Evolutionary conservation across 2,329 filamentous ascomycete species (phyloP), one percentile per base, ranked within the genome.

Genomic region (Ophiostoma sp.): DNA sequence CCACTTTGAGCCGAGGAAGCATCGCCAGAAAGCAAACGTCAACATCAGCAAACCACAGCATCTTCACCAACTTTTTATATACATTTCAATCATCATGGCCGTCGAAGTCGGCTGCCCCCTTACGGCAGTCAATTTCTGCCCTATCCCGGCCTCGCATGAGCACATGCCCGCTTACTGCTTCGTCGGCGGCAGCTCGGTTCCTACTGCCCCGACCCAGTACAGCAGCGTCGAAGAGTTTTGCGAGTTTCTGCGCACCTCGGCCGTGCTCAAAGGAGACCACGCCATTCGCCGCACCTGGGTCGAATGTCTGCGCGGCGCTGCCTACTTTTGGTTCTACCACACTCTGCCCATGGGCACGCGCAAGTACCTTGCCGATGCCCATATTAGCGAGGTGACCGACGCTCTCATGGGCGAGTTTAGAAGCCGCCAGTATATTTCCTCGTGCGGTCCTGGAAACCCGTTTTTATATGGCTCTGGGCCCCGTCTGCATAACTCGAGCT

Each of bases 181-280:
- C 39, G 8, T 4, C 33, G 62, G 62, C 62, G 62, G 33, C 35
- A 11, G 15, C 5, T 17, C 62, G 1, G 17, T 4, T 15, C 33
- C 62, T 2, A 23, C 6, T 0, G 20, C 62, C 33, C 35, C 20
- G 76, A 78, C 71, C 75, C 76, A 6, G 75, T 77, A 69, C 35
- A 77, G 76, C 71, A 77, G 76, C 75, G 71, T 68, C 17, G 74
- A 76, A 64, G 76, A 77, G 36, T 77, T 77, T 68, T 69, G 65
- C 36, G 36, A 67, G n/a, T 67, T 67, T 31, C 67, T 67, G 44
- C 67, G 67, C 33, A 54, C 85, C 84, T 81, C 90, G 92, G 74
- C 84, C 85, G 79, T 86, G 84, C 83, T 90, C 90, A 76, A 67
- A 23, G 65, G 65, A n/a, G 65, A 67, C n/a, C 65, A 67, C 8